These are phyloP conservation scores for Teratosphaeria zuluensis DNA, from an alignment of 2,329 filamentous ascomycete genomes.

Conservation along the genomic window DNA sequence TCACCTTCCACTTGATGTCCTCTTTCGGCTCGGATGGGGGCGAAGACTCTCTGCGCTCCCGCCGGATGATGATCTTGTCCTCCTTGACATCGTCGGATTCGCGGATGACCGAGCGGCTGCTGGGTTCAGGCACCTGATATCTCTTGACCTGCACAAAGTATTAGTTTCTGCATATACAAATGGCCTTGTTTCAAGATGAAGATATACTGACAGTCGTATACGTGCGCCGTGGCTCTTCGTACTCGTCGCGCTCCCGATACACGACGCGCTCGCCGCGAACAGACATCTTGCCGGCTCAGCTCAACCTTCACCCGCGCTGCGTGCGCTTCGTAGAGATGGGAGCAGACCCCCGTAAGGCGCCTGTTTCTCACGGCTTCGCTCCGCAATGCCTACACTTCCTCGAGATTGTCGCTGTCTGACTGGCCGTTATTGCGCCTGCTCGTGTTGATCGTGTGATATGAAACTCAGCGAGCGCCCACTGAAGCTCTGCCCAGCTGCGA, in stretches of 20 bases:
- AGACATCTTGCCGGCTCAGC: conserved; percentile 23
- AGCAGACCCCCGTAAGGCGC: neutral
- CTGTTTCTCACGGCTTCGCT: too few relatives aligned
- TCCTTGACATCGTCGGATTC: conserved; percentile 30
- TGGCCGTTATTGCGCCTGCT: too few relatives aligned
- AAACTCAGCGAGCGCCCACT: too few relatives aligned
- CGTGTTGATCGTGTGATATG: too few relatives aligned
- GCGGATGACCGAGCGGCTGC: conserved; percentile 17
- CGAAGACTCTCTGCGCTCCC: conserved; percentile 20
- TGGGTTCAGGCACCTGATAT: conserved; percentile 46
- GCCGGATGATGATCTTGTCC: conserved; percentile 41
- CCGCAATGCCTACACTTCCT: too few relatives aligned
- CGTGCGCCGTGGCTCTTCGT: conserved; percentile 30
- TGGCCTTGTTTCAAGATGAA: neutral
- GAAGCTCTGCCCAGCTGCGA: too few relatives aligned
- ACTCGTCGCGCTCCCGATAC: conserved; percentile 36
- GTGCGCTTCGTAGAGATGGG: neutral
- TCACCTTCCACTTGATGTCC: conserved; percentile 1
- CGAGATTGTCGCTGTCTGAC: too few relatives aligned
- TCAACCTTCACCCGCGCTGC: neutral
- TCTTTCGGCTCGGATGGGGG: conserved; percentile 2
- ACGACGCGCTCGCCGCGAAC: conserved; percentile 27
- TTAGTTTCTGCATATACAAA: neutral
- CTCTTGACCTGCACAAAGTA: conserved; percentile 39
- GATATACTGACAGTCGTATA: conserved; percentile 29